Percentiles rank a stretch among this genome's conserved stretches.
Evolutionary conservation across 1,284 basidiomycete genomes (phyloP).

Genomic region (Pseudozyma pruni): DNA sequence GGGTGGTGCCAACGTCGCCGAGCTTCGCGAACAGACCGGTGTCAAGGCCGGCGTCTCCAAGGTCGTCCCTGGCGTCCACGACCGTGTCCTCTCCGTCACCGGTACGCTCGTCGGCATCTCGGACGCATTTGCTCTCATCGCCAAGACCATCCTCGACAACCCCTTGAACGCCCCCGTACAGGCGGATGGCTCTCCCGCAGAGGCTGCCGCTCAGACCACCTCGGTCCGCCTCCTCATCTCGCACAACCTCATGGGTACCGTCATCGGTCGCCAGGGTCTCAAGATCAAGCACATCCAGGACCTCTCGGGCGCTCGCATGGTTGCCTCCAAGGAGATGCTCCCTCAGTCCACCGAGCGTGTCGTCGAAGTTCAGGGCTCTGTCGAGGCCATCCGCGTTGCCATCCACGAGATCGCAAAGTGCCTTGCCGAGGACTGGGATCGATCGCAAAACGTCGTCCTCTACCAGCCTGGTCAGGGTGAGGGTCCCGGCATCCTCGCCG

Average conservation of each 20-base stretch:
- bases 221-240: conserved; percentile 78
- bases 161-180: conserved; percentile 45
- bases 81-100: conserved; percentile 92
- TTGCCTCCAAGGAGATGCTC: conserved; percentile 68
- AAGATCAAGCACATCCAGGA: conserved; percentile 69
- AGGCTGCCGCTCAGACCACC: conserved; percentile 77
- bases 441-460: conserved; percentile 80
- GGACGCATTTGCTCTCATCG: conserved; percentile 96
- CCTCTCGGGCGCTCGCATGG: conserved; percentile 67
- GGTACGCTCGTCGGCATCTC: conserved; percentile 91
- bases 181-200: conserved; percentile 74
- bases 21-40: conserved; percentile 90
- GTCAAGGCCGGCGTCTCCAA: conserved; percentile 99
- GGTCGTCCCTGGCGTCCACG: conserved; percentile 95
- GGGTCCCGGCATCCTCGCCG: conserved; percentile 71
- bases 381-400: conserved; percentile 89
- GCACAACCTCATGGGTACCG: conserved; percentile 68
- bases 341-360: conserved; percentile 74
- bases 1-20: conserved; percentile 94
- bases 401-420: conserved; percentile 95
- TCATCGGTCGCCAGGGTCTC: conserved; percentile 68
- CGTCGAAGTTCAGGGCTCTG: conserved; percentile 92
- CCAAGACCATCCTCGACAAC: conserved; percentile 81
- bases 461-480: conserved; percentile 78
- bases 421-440: conserved; percentile 95